A percentile compares a stretch with the other conserved stretches of the same genome.
Conservation (phyloP, 2,329 filamentous ascomycete species). For the Venturia aucupariae region DNA sequence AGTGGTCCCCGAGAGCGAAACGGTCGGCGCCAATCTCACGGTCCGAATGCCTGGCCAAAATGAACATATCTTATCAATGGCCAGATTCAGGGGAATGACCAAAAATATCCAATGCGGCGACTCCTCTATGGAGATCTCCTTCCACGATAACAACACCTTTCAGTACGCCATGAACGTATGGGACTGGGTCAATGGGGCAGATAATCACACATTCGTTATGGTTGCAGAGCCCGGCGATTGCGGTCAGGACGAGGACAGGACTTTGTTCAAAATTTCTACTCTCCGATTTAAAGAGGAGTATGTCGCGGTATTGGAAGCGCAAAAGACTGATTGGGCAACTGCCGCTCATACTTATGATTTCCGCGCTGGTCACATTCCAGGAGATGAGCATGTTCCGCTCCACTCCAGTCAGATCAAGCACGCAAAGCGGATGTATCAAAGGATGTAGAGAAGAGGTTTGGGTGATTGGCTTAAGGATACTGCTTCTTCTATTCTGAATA, state of each 20-base stretch:
- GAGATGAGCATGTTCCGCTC: no score
- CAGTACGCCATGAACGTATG: constrained; percentile 16
- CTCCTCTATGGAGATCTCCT: background rate
- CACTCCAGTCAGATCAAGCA: no score
- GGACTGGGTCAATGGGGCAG: constrained; percentile 21
- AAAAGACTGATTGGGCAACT: no score
- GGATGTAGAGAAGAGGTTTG: no score
- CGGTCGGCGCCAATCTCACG: background rate
- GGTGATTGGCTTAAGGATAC: no score
- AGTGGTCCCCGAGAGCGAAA: background rate
- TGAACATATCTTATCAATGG: background rate
- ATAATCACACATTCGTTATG: constrained; percentile 21
- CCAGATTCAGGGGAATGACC: background rate
- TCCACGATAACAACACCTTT: constrained; percentile 15
- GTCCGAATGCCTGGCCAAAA: background rate
- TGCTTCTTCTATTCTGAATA: no score
- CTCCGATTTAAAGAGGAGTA: background rate
- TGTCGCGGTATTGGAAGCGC: no score
- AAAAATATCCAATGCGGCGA: background rate
- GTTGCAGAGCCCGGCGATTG: constrained; percentile 20
- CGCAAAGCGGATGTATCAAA: no score
- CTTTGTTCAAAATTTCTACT: constrained; percentile 15
- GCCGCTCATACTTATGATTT: no score
- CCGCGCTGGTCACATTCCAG: no score
- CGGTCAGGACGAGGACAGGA: constrained; percentile 17